A percentile compares a stretch with the other conserved stretches of the same genome.
phyloP scores from a whole-genome alignment of 148 eudicot genomes.

The Simmondsia chinensis region DNA sequence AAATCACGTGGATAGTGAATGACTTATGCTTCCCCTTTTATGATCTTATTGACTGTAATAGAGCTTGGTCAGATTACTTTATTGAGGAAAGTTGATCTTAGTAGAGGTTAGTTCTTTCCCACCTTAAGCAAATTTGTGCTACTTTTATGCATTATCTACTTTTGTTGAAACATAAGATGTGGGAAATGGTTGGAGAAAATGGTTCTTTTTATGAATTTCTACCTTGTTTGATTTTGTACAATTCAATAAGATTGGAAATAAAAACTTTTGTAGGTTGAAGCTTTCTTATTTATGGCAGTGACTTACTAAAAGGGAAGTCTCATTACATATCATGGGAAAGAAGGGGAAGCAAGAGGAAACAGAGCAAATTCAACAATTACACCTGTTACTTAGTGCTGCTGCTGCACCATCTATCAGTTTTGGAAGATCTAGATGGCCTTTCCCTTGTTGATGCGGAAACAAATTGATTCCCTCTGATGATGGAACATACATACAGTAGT shows the following conservation, averaged over 20 bases:
- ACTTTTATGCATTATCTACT: too few relatives aligned
- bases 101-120: too few relatives aligned
- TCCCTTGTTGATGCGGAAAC: slow-evolving; percentile 19
- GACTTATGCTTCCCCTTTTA: too few relatives aligned
- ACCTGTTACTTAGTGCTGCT: slow-evolving; percentile 11
- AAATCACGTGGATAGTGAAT: too few relatives aligned
- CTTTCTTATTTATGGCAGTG: slow-evolving; percentile 4
- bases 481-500: slow-evolving; percentile 21
- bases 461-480: slow-evolving; percentile 31
- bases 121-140: too few relatives aligned
- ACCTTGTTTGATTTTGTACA: slow-evolving; percentile 1
- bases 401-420: slow-evolving; percentile 2
- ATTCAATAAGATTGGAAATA: not conserved
- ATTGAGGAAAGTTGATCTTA: too few relatives aligned
- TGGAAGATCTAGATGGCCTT: slow-evolving; percentile 21
- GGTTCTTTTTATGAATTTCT: not conserved
- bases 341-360: not conserved
- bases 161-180: slow-evolving; percentile 2
- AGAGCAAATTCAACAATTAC: slow-evolving; percentile 1
- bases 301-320: not conserved
- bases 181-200: not conserved
- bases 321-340: not conserved
- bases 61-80: too few relatives aligned
- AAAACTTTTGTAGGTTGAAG: not conserved
- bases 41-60: too few relatives aligned